Conservation (phyloP, 2,329 filamentous ascomycete species). For the Beauveria asiatica region DNA sequence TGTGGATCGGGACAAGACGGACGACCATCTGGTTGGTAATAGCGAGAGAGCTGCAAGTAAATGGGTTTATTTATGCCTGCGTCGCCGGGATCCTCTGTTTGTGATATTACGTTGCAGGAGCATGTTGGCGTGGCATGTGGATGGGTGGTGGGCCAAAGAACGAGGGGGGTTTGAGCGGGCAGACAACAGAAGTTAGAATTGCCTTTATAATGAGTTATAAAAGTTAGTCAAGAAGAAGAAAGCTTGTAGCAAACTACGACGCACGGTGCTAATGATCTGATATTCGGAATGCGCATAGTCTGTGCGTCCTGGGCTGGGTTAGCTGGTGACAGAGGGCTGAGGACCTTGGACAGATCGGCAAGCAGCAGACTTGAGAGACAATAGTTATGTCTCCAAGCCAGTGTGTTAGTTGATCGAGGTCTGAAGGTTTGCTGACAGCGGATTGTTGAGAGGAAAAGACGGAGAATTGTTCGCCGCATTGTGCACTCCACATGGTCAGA, state of each 20-base stretch:
- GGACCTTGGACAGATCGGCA: too few relatives aligned
- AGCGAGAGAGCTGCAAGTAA: constrained; percentile 1
- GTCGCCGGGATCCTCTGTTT: not conserved
- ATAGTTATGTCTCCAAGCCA: not conserved
- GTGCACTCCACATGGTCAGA: not conserved
- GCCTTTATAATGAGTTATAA: not conserved
- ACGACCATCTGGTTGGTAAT: constrained; percentile 5
- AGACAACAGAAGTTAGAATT: not conserved
- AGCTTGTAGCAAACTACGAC: not conserved
- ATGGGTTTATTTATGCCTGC: not conserved
- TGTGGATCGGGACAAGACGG: constrained; percentile 7
- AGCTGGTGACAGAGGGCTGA: not conserved
- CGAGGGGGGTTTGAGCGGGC: not conserved
- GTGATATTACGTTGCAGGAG: constrained; percentile 3
- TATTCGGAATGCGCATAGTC: not conserved
- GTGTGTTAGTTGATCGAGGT: not conserved
- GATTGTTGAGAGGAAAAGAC: not conserved
- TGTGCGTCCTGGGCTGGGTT: not conserved
- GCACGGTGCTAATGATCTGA: not conserved
- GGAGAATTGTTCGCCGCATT: not conserved
- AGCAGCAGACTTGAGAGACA: not conserved
- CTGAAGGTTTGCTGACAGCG: not conserved
- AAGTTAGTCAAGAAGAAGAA: not conserved
- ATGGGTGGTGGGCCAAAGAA: not conserved
- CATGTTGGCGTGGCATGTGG: not conserved